These are phyloP conservation scores for Nicotiana undulata DNA, from an alignment of 257 asterid genomes.

Conservation along the genomic window DNA sequence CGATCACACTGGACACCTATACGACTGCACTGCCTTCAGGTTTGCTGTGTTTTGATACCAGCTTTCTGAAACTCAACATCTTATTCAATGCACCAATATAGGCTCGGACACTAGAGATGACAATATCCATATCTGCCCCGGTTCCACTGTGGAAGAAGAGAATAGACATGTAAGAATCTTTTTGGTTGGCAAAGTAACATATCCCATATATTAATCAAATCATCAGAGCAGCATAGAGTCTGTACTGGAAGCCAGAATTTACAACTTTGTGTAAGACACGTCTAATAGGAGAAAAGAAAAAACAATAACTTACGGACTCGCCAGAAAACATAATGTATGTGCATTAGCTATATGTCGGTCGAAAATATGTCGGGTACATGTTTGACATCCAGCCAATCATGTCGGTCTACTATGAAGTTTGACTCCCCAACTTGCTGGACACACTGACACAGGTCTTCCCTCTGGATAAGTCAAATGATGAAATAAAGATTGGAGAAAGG, in stretches of 20 bases:
- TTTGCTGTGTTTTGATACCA: background rate
- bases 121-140: slow-evolving; percentile 88
- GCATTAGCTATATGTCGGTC: background rate
- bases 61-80: slow-evolving; percentile 50
- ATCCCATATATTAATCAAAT: too few species aligned
- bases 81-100: slow-evolving; percentile 88
- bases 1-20: background rate
- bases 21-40: background rate
- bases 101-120: slow-evolving; percentile 85
- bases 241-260: too few species aligned
- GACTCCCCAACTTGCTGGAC: background rate
- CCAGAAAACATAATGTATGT: background rate
- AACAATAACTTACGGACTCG: background rate
- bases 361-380: background rate
- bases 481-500: background rate
- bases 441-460: background rate
- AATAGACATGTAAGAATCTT: background rate
- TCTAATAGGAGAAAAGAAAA: background rate
- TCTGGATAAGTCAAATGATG: background rate
- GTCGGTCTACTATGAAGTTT: background rate
- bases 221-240: too few species aligned
- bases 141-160: slow-evolving; percentile 48
- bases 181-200: background rate
- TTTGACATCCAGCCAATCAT: slow-evolving; percentile 1
- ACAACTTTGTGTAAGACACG: too few species aligned